Percentiles rank a stretch among this genome's conserved stretches.
These are phyloP conservation scores for Meredithiella fracta DNA, from an alignment of 2,329 filamentous ascomycete genomes.

Conservation along the genomic window DNA sequence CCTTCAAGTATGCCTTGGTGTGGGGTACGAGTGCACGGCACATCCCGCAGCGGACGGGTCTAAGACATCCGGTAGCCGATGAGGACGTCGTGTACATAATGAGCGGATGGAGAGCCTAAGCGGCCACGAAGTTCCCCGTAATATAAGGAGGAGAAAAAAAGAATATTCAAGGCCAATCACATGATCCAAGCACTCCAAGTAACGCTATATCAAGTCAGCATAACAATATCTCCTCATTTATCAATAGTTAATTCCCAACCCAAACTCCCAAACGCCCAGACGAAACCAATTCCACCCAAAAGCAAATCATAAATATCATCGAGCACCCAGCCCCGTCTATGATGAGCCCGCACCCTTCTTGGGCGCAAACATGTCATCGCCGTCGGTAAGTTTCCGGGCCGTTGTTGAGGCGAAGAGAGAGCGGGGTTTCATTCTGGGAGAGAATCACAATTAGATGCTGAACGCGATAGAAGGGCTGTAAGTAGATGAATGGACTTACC, in stretches of 20 bases:
- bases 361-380: conserved; percentile 24
- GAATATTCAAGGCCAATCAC: neutral
- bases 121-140: too few species aligned
- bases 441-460: conserved; percentile 2
- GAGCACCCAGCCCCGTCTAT: conserved; percentile 5
- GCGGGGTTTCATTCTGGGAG: conserved; percentile 43
- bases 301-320: conserved; percentile 15
- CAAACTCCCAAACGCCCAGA: conserved; percentile 5
- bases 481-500: conserved; percentile 35
- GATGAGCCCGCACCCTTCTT: conserved; percentile 18
- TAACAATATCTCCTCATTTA: neutral
- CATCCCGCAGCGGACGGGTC: conserved; percentile 79
- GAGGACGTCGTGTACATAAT: conserved; percentile 55
- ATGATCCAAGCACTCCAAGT: too few species aligned
- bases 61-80: conserved; percentile 61
- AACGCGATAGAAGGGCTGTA: neutral
- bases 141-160: too few species aligned
- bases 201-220: neutral
- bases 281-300: conserved; percentile 5
- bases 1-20: conserved; percentile 95
- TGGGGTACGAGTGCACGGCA: conserved; percentile 96
- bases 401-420: conserved; percentile 51
- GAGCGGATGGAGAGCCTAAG: conserved; percentile 44
- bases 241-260: neutral
- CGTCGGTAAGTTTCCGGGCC: conserved; percentile 40